Percentiles rank a stretch among this genome's conserved stretches.
phyloP scores from a whole-genome alignment of 352 stramenopile genomes.

The Hyaloperonospora brassicae region DNA sequence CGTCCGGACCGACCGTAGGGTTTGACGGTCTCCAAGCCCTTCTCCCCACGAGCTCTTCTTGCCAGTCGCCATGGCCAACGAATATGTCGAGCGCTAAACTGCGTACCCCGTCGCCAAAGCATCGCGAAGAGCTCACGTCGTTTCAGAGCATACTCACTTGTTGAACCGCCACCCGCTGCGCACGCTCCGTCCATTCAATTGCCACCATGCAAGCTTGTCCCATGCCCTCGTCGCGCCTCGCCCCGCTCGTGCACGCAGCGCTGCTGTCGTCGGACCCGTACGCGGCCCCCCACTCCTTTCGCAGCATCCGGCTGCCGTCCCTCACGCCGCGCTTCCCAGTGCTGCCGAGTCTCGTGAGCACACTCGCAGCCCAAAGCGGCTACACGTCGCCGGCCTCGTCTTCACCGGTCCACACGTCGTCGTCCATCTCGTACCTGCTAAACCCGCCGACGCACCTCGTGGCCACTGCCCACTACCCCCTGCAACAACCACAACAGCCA shows the following conservation, averaged over 20 bases:
- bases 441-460: constrained; percentile 19
- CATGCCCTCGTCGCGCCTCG: constrained; percentile 17
- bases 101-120: neutral
- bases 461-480: constrained; percentile 2
- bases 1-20: neutral
- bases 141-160: neutral
- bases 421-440: constrained; percentile 31
- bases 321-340: constrained; percentile 24
- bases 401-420: constrained; percentile 15
- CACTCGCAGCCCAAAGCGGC: constrained; percentile 13
- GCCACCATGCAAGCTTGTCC: constrained; percentile 21
- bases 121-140: neutral
- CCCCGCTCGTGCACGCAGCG: constrained; percentile 22
- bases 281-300: constrained; percentile 18
- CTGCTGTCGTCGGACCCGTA: constrained; percentile 17
- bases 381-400: constrained; percentile 11
- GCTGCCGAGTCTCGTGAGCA: constrained; percentile 28
- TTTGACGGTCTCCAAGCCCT: neutral
- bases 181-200: neutral
- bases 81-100: neutral
- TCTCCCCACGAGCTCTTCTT: neutral
- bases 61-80: neutral
- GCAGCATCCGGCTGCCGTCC: constrained; percentile 29
- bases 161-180: constrained; percentile 2
- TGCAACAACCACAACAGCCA: neutral